phyloP scores from a whole-genome alignment of 23 red algal species.

The Gracilaria gracilis region DNA sequence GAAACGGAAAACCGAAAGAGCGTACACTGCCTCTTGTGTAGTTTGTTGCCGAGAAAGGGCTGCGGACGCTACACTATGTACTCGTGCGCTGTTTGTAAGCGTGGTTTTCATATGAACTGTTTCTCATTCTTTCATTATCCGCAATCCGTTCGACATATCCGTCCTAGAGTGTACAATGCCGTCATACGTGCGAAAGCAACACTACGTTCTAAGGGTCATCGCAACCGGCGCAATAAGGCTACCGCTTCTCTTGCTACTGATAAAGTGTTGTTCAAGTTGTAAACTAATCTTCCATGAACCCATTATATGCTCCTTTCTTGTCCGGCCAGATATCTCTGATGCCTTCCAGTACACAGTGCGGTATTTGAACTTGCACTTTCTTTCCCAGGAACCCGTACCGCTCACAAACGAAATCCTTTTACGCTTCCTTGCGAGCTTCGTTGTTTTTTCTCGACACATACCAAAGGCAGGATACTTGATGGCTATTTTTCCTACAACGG shows the following conservation, averaged over 20 bases:
- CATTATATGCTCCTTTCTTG: background rate
- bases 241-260: background rate
- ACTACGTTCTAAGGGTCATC: background rate
- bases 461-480: background rate
- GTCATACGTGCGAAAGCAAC: background rate
- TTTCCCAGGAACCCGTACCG: conserved; percentile 1
- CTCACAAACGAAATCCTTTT: background rate
- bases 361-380: background rate
- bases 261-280: background rate
- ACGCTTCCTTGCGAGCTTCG: background rate
- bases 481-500: background rate
- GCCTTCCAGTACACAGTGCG: background rate
- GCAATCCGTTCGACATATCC: background rate
- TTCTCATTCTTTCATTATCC: background rate
- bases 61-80: background rate
- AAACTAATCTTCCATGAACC: background rate
- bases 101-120: conserved; percentile 3
- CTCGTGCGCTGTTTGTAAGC: background rate
- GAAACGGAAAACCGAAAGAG: background rate
- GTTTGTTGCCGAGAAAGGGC: background rate
- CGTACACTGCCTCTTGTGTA: background rate
- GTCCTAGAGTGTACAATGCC: background rate
- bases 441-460: background rate
- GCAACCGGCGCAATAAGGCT: background rate
- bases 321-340: background rate